Percentiles rank a stretch among this genome's conserved stretches.
phyloP scores from a whole-genome alignment of 2,329 filamentous ascomycete species.

The Macrophomina pseudophaseolina region DNA sequence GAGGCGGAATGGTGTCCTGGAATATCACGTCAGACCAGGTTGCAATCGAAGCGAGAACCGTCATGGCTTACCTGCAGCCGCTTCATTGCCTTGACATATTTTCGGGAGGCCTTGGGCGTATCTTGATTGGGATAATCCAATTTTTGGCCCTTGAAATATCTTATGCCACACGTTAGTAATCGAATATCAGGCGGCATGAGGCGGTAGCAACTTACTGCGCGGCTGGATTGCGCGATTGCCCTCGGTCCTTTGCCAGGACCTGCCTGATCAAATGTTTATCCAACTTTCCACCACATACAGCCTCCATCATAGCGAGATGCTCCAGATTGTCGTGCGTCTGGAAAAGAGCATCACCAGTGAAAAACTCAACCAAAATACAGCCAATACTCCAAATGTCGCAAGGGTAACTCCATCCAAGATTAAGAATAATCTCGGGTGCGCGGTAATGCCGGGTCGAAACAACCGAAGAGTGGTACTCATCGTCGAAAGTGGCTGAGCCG shows the following conservation, averaged over 20 bases:
- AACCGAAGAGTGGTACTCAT: conserved; percentile 71
- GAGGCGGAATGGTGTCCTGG: conserved; percentile 67
- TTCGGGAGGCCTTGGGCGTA: conserved; percentile 66
- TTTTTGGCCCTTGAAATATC: conserved; percentile 62
- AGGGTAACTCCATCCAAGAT: conserved; percentile 70
- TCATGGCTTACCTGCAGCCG: conserved; percentile 57
- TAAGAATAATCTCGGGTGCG: conserved; percentile 70
- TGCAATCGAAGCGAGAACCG: neutral
- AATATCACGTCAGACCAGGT: conserved; percentile 30
- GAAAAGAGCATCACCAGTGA: conserved; percentile 70
- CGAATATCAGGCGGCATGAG: conserved; percentile 27
- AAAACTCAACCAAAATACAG: conserved; percentile 71
- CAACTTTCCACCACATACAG: conserved; percentile 62
- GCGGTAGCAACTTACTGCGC: conserved; percentile 55
- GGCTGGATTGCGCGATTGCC: conserved; percentile 57
- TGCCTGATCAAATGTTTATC: conserved; percentile 61
- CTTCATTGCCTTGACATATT: conserved; percentile 74
- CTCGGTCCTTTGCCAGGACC: conserved; percentile 56
- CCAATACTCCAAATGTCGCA: conserved; percentile 74
- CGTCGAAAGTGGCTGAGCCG: conserved; percentile 70
- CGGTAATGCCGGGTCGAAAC: conserved; percentile 71
- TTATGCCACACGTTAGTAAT: conserved; percentile 44
- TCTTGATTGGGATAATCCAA: conserved; percentile 68
- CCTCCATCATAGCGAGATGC: conserved; percentile 73
- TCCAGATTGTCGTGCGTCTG: conserved; percentile 72